Base-by-base conservation (phyloP, 345 rosid genomes). In the Geranium brycei region DNA sequence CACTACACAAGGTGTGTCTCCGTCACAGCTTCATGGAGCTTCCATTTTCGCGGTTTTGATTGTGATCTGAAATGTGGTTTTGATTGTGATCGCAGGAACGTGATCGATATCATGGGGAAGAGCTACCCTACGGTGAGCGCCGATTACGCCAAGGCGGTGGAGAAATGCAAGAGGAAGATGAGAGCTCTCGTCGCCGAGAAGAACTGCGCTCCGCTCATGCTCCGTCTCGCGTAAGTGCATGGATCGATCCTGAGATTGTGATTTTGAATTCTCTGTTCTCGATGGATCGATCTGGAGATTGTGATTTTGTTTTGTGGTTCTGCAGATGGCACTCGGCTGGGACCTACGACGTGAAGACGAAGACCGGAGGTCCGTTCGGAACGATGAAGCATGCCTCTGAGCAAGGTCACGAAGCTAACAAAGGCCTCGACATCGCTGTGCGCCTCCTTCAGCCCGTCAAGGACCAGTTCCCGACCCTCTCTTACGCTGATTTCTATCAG, bases 281-380 rank as follows among this genome's bases (percentile, higher is more conserved):
- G 28, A 19, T 7, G 14, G 5, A 17, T 59, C 28, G 5, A 14
- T 17, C 14, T 19, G 18, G 1, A 12, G 31, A 18, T 65, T 2
- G 15, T 62, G 11, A 3, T 18, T 57, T 59, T 65, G 62, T 62
- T 5, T 16, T 19, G 13, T 15, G 62, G 8, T 10, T 31, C 23
- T 68, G 59, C 82, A 92, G 98, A 35, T 89, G 98, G 98, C 98
- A 92, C 85, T 87, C 98, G 2, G 95, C 98, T 58, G 98, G 98
- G 53, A 92, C 98, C 1, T 92, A 63, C 59, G 98, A 92, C 58
- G 87, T 83, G 70, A 76, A 78, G 76, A 72, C 93, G 2, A 92
- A 72, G 75, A 84, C 95, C 18, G 98, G 98, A 2, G 98, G 98
- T 51, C 98, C 98, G 0, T 92, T 86, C 17, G 98, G 98, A 15